These are phyloP conservation scores for Penicillium odoratum DNA, from an alignment of 495 filamentous ascomycete genomes.

Conservation along the genomic window DNA sequence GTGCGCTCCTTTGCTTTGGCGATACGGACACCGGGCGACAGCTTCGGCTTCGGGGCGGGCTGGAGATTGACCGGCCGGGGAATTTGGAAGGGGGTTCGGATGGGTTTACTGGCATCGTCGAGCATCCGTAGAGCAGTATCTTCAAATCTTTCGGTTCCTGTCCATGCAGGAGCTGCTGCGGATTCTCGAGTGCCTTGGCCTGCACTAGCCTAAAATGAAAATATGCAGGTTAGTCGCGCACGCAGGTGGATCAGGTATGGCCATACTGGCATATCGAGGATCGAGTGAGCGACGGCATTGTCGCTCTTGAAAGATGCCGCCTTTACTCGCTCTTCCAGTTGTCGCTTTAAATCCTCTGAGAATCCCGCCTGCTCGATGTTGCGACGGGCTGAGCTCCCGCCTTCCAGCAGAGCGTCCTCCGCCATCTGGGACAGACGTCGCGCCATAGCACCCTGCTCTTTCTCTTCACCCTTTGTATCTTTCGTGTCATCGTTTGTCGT, in stretches of 20 bases:
- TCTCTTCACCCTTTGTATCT: constrained; percentile 11
- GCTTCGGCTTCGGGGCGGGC: constrained; percentile 48
- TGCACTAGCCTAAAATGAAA: constrained; percentile 49
- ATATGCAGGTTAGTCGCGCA: constrained; percentile 6
- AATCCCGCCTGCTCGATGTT: constrained; percentile 86
- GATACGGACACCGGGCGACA: constrained; percentile 57
- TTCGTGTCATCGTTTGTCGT: constrained; percentile 18
- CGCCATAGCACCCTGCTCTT: constrained; percentile 58
- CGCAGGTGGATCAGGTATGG: neutral
- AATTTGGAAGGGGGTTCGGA: constrained; percentile 55
- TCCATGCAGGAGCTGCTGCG: constrained; percentile 75
- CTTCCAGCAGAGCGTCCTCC: constrained; percentile 72
- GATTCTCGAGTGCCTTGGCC: constrained; percentile 71
- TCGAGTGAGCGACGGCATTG: constrained; percentile 66
- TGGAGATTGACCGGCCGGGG: constrained; percentile 62
- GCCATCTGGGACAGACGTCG: constrained; percentile 75
- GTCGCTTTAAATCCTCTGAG: constrained; percentile 75
- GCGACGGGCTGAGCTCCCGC: constrained; percentile 66
- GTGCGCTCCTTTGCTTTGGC: constrained; percentile 79
- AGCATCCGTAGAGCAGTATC: constrained; percentile 89
- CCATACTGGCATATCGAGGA: constrained; percentile 62
- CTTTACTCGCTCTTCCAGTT: constrained; percentile 72
- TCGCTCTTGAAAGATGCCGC: constrained; percentile 68
- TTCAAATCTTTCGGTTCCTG: constrained; percentile 67
- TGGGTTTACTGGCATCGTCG: constrained; percentile 74